These are phyloP conservation scores for Neonectria coccinea DNA, from an alignment of 2,329 filamentous ascomycete species.

Conservation along the genomic window DNA sequence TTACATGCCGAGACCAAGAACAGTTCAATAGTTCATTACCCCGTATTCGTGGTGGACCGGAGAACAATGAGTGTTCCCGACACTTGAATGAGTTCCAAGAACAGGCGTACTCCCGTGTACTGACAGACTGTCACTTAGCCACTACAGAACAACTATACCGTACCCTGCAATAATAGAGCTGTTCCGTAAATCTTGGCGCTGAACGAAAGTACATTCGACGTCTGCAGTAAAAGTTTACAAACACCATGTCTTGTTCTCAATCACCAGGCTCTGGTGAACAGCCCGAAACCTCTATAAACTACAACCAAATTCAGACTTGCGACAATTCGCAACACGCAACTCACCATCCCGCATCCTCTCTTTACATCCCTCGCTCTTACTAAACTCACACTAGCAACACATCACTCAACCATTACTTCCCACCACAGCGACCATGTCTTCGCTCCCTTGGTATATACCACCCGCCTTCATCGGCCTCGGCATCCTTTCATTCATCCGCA, in stretches of 20 bases:
- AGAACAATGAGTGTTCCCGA: neutral
- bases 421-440: neutral
- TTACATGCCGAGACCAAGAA: neutral
- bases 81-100: no score
- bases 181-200: no score
- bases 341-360: neutral
- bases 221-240: no score
- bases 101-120: no score
- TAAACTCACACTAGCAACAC: neutral
- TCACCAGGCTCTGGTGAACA: neutral
- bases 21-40: no score
- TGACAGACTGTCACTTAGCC: no score
- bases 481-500: neutral
- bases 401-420: no score
- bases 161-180: no score
- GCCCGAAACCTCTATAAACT: neutral
- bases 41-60: neutral
- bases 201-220: no score
- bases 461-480: neutral
- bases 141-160: no score
- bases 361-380: neutral
- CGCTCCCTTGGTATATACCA: neutral
- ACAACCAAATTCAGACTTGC: neutral
- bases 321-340: neutral
- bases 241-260: neutral